These are phyloP conservation scores for Rhododendron molle DNA, from an alignment of 148 eudicot genomes.

Conservation along the genomic window DNA sequence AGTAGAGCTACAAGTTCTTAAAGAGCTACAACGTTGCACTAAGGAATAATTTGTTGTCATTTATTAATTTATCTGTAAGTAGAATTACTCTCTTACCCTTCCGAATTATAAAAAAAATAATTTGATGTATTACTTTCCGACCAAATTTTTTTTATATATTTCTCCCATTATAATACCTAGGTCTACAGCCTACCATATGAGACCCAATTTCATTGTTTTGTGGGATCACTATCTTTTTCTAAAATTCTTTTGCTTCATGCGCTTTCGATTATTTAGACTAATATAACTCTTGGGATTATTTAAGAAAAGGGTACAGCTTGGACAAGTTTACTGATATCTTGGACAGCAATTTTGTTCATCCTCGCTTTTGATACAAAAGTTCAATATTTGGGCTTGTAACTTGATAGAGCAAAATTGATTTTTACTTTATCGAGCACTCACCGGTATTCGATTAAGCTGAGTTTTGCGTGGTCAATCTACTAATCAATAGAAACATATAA, in stretches of 20 bases:
- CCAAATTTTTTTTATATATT: neutral
- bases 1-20: no score
- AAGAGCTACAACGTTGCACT: neutral
- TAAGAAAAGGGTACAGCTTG: neutral
- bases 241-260: neutral
- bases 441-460: no score
- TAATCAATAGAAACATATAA: no score
- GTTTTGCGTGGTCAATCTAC: no score
- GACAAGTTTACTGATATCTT: neutral
- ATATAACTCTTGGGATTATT: neutral
- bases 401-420: no score
- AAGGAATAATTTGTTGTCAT: neutral
- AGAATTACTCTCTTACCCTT: no score
- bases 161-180: neutral
- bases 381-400: no score
- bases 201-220: neutral
- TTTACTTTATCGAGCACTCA: no score
- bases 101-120: neutral
- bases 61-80: neutral
- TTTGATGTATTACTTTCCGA: neutral
- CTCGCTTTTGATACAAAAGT: no score
- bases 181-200: neutral
- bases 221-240: neutral
- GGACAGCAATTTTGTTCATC: no score
- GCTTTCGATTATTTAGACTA: neutral